These are phyloP conservation scores for Jatropha podagrica DNA, from an alignment of 441 rosid species.

Conservation along the genomic window DNA sequence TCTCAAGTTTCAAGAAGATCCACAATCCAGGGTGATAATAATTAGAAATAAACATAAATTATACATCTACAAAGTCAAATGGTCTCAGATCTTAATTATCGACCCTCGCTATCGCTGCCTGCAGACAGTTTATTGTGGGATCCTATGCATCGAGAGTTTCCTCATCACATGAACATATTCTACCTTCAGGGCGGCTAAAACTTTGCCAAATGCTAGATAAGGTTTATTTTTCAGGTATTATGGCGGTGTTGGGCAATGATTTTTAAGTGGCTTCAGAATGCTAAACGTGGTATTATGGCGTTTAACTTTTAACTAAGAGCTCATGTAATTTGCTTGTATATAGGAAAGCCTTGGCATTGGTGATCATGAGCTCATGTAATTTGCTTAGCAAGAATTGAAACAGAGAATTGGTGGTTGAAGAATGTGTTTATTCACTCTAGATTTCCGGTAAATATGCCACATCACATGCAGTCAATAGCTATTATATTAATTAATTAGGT, in stretches of 20 bases:
- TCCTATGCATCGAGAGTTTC: slow-evolving; percentile 12
- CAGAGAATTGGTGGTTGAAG: background rate
- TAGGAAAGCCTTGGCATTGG: too few species aligned
- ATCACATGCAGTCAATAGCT: background rate
- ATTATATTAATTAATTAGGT: background rate
- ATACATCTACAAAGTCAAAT: background rate
- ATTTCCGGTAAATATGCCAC: slow-evolving; percentile 6
- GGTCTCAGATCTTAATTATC: background rate
- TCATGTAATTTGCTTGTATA: too few species aligned
- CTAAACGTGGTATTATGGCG: too few species aligned
- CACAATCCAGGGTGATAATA: background rate
- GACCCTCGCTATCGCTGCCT: too few species aligned
- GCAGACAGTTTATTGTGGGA: background rate
- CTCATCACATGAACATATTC: background rate
- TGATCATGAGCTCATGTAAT: too few species aligned
- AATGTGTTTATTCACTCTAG: background rate
- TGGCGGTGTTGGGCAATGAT: too few species aligned
- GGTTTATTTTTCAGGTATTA: too few species aligned
- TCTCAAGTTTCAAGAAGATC: slow-evolving; percentile 9
- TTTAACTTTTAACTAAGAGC: too few species aligned
- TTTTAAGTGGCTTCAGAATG: too few species aligned
- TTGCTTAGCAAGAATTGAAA: too few species aligned
- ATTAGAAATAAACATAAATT: background rate
- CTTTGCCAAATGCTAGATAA: background rate
- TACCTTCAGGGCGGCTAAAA: background rate